Evolutionary conservation across 768 basidiomycete genomes (phyloP).

Genomic region (Naganishia vaughanmartiniae): DNA sequence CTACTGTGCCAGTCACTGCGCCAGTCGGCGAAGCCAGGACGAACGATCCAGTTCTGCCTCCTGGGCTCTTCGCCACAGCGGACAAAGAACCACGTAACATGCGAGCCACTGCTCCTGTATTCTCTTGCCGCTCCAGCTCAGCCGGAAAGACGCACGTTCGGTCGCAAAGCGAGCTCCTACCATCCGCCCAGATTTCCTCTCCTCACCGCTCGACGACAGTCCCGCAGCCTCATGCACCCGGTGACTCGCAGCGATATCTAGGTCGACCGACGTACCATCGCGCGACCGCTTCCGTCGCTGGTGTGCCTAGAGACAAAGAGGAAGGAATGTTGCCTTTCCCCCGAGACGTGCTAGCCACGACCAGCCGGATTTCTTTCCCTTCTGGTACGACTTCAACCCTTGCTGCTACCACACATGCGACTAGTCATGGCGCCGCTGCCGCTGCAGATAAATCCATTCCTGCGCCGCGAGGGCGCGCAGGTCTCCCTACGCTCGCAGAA

Average conservation of each 20-base stretch:
- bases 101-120: background rate
- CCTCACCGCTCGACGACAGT: background rate
- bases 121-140: background rate
- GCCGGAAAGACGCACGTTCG: background rate
- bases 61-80: background rate
- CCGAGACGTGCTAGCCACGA: background rate
- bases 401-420: background rate
- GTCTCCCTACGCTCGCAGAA: conserved; percentile 6
- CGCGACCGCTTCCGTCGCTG: background rate
- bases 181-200: background rate
- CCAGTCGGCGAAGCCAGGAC: background rate
- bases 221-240: background rate
- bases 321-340: conserved; percentile 1
- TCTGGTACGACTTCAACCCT: background rate
- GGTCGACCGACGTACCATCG: background rate
- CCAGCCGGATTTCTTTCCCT: background rate
- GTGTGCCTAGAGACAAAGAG: background rate
- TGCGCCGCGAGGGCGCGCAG: background rate
- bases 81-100: background rate
- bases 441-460: background rate
- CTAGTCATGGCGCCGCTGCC: background rate
- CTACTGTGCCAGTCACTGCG: background rate
- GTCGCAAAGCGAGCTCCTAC: conserved; percentile 10
- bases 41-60: background rate
- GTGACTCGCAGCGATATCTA: too few relatives aligned